Base-by-base conservation (phyloP, 2,329 filamentous ascomycete species). In the Curvularia spicifera region DNA sequence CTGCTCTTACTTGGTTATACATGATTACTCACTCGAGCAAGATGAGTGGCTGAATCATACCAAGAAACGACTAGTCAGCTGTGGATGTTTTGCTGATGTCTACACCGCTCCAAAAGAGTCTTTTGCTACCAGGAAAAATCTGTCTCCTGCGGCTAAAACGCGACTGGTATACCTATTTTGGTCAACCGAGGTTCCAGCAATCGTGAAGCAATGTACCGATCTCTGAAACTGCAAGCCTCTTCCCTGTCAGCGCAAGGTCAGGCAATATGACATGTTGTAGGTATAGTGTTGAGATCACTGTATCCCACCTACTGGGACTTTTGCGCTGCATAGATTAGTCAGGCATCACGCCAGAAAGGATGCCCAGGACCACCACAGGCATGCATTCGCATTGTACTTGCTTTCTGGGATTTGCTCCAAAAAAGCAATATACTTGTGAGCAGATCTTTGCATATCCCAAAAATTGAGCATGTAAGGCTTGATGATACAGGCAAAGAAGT, bases 1-100 rank as follows among this genome's bases (percentile, higher is more conserved):
- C 35, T 47, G 26, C 12, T 28, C 26, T 87, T 87, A 52, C 89
- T 57, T 13, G 80, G 20, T 7, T 47, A 29, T 24, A n/a, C 24
- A 40, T 15, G 22, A 15, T 13, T 28, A n/a, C 24, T 39, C 12
- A 20, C 44, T 33, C n/a, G 12, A 13, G 15, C 44, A 12, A n/a
- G 18, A 47, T 31, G 12, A 47, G 44, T 33, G 44, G 18, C 31
- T 31, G 28, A 7, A 35, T 15, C 18, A 18, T 29, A 4, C 18
- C 4, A 12, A 33, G 28, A 7, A 22, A 7, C 28, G 20, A 40
- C n/a, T 26, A 24, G 22, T 28, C 33, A 18, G n/a, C 22, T 20
- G 33, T 49, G 5, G 33, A 20, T 29, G 47, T 26, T 50, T 15
- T 39, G 24, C 47, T 12, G 24, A 15, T 50, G 10, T 47, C 44